Base-by-base conservation (phyloP, 768 basidiomycete species). In the Ramaria sp. region DNA sequence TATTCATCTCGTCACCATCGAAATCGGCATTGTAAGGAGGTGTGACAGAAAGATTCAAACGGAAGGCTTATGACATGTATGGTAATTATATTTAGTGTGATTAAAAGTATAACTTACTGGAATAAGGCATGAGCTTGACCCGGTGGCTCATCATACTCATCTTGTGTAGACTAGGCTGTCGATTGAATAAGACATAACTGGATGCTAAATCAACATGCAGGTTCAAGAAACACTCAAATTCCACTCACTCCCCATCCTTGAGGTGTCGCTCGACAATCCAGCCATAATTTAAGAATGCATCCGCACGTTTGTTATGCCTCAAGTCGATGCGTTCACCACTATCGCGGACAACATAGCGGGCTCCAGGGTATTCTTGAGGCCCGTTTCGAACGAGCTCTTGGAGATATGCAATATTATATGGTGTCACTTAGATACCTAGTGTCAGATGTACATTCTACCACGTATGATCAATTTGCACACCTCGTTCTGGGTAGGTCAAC, bases 101-200 rank as follows among this genome's bases (percentile, higher is more conserved):
- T 37, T 52, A 44, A 24, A 27, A 37, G 28, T 3, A 41, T 12
- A 7, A 78, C 91, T 67, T 63, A 94, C 91, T 98, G 20, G 94
- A 98, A 70, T 98, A 97, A 12, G 90, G 88, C 93, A 98, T 96
- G 57, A 98, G 72, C 63, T 88, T 91, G 28, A 98, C 89, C 34
- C 94, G 83, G 72, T 98, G 96, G 68, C 89, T 89, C 96, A 98
- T 98, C 96, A 98, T 98, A 76, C 92, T 95, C 96, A 98, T 98
- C 70, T 99, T 99, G 69, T 99, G 96, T 68, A 98, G 70, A 78
- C 84, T 88, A 10, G 96, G 96, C 66, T 99, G 96, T 51, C 96
- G 94, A 68, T 99, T 98, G 74, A 99, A 98, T 50, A 99, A 72
- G 20, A 97, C 88, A 61, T 75, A 93, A 64, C 90, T 93, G 57